Evolutionary conservation across 2,329 filamentous ascomycete genomes (phyloP).

Genomic region (Pseudogymnoascus sp.): DNA sequence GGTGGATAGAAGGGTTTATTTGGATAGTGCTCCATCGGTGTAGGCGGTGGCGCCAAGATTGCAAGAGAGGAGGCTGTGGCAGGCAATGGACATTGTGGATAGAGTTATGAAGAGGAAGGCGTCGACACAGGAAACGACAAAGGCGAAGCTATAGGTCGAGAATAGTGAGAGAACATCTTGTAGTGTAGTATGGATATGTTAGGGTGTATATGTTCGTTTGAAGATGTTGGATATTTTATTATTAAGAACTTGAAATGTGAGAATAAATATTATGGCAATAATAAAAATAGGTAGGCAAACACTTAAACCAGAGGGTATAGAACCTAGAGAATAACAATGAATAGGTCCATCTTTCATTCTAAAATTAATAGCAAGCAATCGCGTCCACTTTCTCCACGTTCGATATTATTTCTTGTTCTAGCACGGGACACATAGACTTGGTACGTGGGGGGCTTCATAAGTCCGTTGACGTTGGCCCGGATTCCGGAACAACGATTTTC

Average conservation of each 20-base stretch:
- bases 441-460: background rate
- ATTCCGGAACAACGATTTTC: background rate
- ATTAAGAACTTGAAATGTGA: background rate
- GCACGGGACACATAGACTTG: background rate
- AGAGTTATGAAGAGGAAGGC: slow-evolving; percentile 13
- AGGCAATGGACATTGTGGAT: slow-evolving; percentile 27
- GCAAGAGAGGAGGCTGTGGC: slow-evolving; percentile 25
- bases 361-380: background rate
- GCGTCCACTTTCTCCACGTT: background rate
- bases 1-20: slow-evolving; percentile 25
- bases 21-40: slow-evolving; percentile 24
- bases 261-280: background rate
- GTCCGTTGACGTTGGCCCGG: background rate
- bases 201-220: background rate
- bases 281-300: background rate
- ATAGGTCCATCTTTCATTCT: background rate
- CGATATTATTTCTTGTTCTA: background rate
- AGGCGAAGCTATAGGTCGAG: slow-evolving; percentile 16
- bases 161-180: background rate
- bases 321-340: background rate
- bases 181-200: background rate
- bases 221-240: background rate
- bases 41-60: slow-evolving; percentile 27
- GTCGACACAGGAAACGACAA: background rate
- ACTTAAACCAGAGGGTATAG: too few species aligned